phyloP scores from a whole-genome alignment of 345 rosid genomes.

The Firmiana major region DNA sequence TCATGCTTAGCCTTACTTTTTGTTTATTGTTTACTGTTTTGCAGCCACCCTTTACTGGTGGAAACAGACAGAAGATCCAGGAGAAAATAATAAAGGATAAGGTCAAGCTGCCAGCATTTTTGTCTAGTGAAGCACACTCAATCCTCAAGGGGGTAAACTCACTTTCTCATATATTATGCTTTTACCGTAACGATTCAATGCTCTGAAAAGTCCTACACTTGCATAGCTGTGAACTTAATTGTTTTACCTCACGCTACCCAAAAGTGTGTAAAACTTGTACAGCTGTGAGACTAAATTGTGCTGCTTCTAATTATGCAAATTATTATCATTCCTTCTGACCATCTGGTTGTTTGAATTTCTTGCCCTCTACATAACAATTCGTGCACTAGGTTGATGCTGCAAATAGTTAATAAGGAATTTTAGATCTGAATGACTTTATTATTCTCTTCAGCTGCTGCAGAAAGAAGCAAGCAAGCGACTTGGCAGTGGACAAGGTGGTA shows the following conservation, averaged over 20 bases:
- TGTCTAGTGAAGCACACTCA: constrained; percentile 49
- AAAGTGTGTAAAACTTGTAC: background rate
- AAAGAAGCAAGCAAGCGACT: constrained; percentile 42
- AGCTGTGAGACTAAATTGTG: background rate
- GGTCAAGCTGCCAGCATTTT: constrained; percentile 40
- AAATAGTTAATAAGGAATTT: background rate
- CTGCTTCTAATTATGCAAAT: background rate
- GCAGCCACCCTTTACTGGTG: constrained; percentile 50
- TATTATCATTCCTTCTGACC: background rate
- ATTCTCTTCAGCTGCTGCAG: constrained; percentile 38
- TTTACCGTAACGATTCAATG: background rate
- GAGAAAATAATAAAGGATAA: constrained; percentile 47
- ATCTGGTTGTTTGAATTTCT: constrained; percentile 4
- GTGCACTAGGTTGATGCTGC: background rate
- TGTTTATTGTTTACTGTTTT: constrained; percentile 10
- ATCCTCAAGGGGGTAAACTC: constrained; percentile 42
- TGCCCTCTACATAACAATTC: background rate
- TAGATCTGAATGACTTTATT: background rate
- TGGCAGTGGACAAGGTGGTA: constrained; percentile 41
- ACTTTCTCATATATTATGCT: background rate
- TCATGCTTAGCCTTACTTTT: background rate
- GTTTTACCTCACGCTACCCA: background rate
- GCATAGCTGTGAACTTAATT: background rate
- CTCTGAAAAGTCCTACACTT: background rate
- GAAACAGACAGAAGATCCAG: constrained; percentile 48